Evolutionary conservation across 1,284 basidiomycete genomes (phyloP).

Genomic region (Mycosarcoma maydis): DNA sequence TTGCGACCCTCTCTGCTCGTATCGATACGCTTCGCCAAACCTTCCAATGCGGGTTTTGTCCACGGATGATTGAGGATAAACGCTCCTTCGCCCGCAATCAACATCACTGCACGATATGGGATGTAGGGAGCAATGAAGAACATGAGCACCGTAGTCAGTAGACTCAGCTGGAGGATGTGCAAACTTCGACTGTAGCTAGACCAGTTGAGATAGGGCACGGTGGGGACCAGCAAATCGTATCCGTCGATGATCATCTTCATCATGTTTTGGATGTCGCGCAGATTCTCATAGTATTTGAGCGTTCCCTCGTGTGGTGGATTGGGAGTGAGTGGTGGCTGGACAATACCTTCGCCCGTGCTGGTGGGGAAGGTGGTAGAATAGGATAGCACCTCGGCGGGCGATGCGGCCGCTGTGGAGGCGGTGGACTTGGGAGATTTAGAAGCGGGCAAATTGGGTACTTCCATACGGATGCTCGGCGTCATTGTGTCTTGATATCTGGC

Average conservation of each 20-base stretch:
- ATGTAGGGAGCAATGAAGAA: constrained; percentile 62
- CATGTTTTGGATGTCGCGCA: constrained; percentile 67
- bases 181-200: constrained; percentile 62
- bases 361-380: constrained; percentile 38
- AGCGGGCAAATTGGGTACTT: constrained; percentile 34
- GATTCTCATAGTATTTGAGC: constrained; percentile 62
- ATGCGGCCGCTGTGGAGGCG: background rate
- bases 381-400: constrained; percentile 22
- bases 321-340: constrained; percentile 52
- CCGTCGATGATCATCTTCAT: constrained; percentile 65
- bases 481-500: constrained; percentile 51
- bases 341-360: constrained; percentile 33
- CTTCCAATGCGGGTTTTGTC: constrained; percentile 60
- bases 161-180: constrained; percentile 57
- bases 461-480: constrained; percentile 34
- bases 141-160: constrained; percentile 57
- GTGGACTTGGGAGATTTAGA: constrained; percentile 9
- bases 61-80: constrained; percentile 64
- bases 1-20: constrained; percentile 38
- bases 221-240: constrained; percentile 61
- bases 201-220: constrained; percentile 66
- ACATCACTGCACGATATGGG: constrained; percentile 56
- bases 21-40: constrained; percentile 36
- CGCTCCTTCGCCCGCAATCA: constrained; percentile 62
- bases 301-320: constrained; percentile 63